These are phyloP conservation scores for Oxyria digyna DNA, from an alignment of 148 eudicot genomes.

Conservation along the genomic window DNA sequence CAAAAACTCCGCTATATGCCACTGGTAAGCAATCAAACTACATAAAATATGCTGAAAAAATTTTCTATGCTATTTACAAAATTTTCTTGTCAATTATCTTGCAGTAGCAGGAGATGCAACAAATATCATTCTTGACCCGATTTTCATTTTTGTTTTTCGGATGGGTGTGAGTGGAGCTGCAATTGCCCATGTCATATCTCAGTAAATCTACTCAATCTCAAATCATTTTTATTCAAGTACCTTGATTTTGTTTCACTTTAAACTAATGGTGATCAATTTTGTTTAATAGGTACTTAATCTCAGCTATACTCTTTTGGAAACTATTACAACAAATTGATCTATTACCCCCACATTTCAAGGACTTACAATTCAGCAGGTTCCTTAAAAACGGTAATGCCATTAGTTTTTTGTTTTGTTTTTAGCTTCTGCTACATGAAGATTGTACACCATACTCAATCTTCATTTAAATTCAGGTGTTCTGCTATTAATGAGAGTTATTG, in stretches of 20 bases:
- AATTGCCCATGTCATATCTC: slow-evolving; percentile 93
- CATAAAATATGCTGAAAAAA: not conserved
- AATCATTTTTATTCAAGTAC: not conserved
- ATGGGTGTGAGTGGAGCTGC: slow-evolving; percentile 93
- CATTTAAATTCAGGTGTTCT: slow-evolving; percentile 13
- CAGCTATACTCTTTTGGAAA: slow-evolving; percentile 21
- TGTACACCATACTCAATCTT: not conserved
- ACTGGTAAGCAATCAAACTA: slow-evolving; percentile 34
- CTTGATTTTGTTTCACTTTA: not conserved
- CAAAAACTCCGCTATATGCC: slow-evolving; percentile 90
- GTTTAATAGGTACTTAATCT: slow-evolving; percentile 17
- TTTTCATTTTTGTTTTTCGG: slow-evolving; percentile 57
- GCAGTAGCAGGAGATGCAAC: slow-evolving; percentile 72
- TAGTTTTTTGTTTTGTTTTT: too few relatives aligned
- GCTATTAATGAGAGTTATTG: slow-evolving; percentile 22
- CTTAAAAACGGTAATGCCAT: slow-evolving; percentile 15
- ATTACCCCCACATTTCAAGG: slow-evolving; percentile 19
- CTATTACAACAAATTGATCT: slow-evolving; percentile 19
- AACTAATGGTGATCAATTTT: not conserved
- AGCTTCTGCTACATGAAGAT: too few relatives aligned
- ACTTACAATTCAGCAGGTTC: slow-evolving; percentile 19
- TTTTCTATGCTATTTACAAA: not conserved
- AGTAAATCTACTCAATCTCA: slow-evolving; percentile 31
- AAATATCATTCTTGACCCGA: slow-evolving; percentile 77
- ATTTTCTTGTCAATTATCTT: not conserved